Percentiles rank a stretch among this genome's conserved stretches.
Conservation (phyloP, 495 filamentous ascomycete species). For the Podospora australis region DNA sequence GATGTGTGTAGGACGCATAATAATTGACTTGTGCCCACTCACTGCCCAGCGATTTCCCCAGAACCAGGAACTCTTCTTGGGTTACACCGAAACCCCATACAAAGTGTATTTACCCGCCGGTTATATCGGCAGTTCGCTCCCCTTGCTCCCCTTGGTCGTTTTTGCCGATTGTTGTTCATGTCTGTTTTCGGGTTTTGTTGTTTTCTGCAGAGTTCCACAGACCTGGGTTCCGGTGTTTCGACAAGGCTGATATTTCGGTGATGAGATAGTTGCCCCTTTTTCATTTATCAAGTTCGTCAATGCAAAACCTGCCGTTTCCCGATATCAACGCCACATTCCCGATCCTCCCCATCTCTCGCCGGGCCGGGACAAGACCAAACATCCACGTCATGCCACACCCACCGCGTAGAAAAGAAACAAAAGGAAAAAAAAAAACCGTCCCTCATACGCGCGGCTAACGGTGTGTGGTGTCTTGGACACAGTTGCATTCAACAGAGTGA, state of each 20-base stretch:
- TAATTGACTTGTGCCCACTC: too few relatives aligned
- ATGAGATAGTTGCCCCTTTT: conserved; percentile 13
- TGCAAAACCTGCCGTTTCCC: conserved; percentile 10
- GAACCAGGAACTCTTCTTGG: too few relatives aligned
- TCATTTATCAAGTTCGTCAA: conserved; percentile 12
- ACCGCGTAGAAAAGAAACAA: too few relatives aligned
- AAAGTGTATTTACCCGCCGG: conserved; percentile 21
- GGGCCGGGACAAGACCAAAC: background rate
- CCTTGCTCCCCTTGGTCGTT: conserved; percentile 1
- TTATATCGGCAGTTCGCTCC: conserved; percentile 19
- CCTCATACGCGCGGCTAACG: too few relatives aligned
- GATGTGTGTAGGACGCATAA: too few relatives aligned
- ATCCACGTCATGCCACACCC: background rate
- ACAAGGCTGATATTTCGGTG: conserved; percentile 14
- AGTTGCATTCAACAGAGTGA: too few relatives aligned
- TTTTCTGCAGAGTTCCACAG: conserved; percentile 1
- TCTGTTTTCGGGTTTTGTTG: background rate
- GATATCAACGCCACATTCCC: too few relatives aligned
- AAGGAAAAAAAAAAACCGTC: too few relatives aligned
- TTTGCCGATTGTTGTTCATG: conserved; percentile 4
- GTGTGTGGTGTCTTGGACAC: too few relatives aligned
- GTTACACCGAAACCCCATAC: conserved; percentile 7
- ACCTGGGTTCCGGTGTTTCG: conserved; percentile 3
- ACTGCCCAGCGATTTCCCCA: too few relatives aligned
- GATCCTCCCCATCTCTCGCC: too few relatives aligned